Base-by-base conservation (phyloP, 2,329 filamentous ascomycete species). In the Arachnopeziza araneosa region DNA sequence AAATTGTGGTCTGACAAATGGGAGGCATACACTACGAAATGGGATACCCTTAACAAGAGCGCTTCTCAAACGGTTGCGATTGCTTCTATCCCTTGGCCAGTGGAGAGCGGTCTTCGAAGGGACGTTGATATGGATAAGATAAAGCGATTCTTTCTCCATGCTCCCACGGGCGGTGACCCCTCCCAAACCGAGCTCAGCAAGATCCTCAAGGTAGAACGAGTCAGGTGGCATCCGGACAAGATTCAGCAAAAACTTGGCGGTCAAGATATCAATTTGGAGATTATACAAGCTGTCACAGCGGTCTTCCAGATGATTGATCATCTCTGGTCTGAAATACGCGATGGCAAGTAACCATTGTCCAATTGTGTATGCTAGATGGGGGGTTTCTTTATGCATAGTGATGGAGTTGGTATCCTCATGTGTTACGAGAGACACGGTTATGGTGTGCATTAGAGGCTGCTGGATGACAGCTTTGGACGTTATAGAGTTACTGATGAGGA, bases 201-300 rank as follows among this genome's bases (percentile, higher is more conserved):
- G 52, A 72, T 82, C 5, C 78, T 98, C 56, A 96, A 96, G 75
- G 78, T 85, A 5, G 95, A 99, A 77, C 85, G 95, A 56, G 87
- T 98, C 21, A 82, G 92, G 19, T 99, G 95, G 95, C 95, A 99
- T 77, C 95, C 95, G 3, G 95, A 99, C 76, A 99, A 98, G 79
- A 89, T 98, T 59, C 91, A 97, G 78, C 95, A 97, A 76, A 84
- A 86, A 57, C 87, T 96, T 62, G 90, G 91, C 2, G 85, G 83
- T 0, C 77, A 84, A 61, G 79, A 80, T 17, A 84, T 96, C 54
- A 88, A 93, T 54, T 80, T 85, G 24, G 81, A 81, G 2, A 84
- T 90, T 2, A 87, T 96, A 81, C 85, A 84, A 70, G 82, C 86
- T 57, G 90, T 97, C 50, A 99, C 93, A 12, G 89, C 90, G 7